Percentiles rank a stretch among this genome's conserved stretches.
These are phyloP conservation scores for Yarrowia bubula DNA, from an alignment of 805 yeast species.

Conservation along the genomic window DNA sequence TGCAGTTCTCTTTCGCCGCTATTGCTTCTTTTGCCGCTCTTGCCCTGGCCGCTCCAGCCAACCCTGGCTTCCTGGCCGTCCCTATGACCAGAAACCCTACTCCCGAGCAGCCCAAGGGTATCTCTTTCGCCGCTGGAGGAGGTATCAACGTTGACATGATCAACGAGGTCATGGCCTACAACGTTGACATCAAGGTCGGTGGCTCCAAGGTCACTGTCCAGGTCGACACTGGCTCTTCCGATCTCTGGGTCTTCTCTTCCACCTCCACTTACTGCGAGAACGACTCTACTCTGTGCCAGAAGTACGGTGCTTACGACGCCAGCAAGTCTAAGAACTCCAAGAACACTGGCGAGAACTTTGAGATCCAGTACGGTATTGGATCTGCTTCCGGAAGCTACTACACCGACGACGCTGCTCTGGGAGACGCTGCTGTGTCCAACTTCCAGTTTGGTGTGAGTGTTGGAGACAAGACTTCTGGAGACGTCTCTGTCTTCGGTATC, in stretches of 20 bases:
- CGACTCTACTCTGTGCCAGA: not conserved
- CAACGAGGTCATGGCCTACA: constrained; percentile 32
- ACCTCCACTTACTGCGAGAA: constrained; percentile 44
- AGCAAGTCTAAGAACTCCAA: constrained; percentile 30
- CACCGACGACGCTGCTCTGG: constrained; percentile 54
- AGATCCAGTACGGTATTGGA: constrained; percentile 40
- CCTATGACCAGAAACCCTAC: constrained; percentile 3
- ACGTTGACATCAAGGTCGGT: constrained; percentile 47
- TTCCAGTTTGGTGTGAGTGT: constrained; percentile 60
- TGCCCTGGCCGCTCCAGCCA: constrained; percentile 12
- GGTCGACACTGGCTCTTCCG: constrained; percentile 74
- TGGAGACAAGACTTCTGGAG: constrained; percentile 50
- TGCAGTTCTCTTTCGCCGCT: constrained; percentile 11
- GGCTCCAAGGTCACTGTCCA: constrained; percentile 46
- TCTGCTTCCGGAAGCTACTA: constrained; percentile 54
- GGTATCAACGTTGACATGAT: not conserved
- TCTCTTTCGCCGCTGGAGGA: constrained; percentile 1
- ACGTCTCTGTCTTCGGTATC: constrained; percentile 38
- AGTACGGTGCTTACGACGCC: not conserved
- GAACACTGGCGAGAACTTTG: constrained; percentile 29
- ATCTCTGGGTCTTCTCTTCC: constrained; percentile 58
- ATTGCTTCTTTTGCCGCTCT: not conserved
- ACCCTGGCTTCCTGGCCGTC: not conserved
- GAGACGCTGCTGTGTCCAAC: constrained; percentile 47
- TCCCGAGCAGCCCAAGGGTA: not conserved